Conservation (phyloP, 2,329 filamentous ascomycete species). For the Apiospora pterosperma region DNA sequence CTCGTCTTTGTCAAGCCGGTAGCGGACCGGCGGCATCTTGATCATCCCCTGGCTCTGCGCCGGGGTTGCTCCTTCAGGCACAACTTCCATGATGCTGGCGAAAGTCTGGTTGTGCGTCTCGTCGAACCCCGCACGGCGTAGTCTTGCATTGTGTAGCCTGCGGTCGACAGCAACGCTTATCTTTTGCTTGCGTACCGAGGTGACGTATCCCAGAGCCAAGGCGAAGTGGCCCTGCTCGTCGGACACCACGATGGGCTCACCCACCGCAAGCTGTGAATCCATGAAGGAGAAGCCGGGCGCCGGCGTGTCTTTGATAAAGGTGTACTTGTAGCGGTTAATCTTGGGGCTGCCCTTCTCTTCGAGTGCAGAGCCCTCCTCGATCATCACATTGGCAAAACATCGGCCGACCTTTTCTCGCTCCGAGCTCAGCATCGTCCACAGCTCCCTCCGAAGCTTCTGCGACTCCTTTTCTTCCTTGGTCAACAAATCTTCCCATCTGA, state of each 20-base stretch:
- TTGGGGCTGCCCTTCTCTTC: constrained; percentile 70
- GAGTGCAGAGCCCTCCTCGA: constrained; percentile 71
- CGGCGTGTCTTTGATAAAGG: constrained; percentile 68
- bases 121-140: constrained; percentile 73
- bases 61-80: constrained; percentile 49
- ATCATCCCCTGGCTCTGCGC: constrained; percentile 50
- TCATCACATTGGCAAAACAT: constrained; percentile 84
- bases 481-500: constrained; percentile 89
- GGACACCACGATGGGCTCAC: constrained; percentile 93
- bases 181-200: constrained; percentile 67
- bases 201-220: constrained; percentile 87
- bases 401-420: constrained; percentile 86
- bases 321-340: constrained; percentile 90
- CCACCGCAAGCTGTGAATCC: constrained; percentile 82
- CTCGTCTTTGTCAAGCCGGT: constrained; percentile 94
- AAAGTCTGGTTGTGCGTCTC: constrained; percentile 78
- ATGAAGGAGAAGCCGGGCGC: constrained; percentile 72
- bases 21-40: constrained; percentile 58
- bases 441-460: constrained; percentile 79
- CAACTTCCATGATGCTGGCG: constrained; percentile 85
- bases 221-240: constrained; percentile 95
- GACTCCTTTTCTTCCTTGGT: constrained; percentile 93
- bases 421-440: constrained; percentile 92
- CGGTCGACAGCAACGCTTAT: constrained; percentile 91
- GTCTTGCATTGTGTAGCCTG: constrained; percentile 80